These are phyloP conservation scores for Diaporthe sp. DNA, from an alignment of 2,329 filamentous ascomycete species.

Conservation along the genomic window DNA sequence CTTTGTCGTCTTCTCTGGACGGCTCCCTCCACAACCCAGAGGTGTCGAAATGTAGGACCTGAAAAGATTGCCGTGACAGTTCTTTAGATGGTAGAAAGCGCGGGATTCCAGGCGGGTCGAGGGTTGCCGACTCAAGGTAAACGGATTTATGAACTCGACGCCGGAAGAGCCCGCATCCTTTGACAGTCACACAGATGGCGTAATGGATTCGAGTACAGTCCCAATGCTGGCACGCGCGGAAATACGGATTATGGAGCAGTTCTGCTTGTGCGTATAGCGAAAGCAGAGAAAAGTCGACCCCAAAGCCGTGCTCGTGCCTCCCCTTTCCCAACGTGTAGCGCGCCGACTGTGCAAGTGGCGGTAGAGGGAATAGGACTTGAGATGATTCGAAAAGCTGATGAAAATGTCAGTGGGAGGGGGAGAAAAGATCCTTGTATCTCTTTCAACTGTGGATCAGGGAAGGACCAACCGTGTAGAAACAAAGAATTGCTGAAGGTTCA, in stretches of 20 bases:
- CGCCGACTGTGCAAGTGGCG: background rate
- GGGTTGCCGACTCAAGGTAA: background rate
- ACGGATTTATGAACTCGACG: background rate
- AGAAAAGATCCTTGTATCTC: too few species aligned
- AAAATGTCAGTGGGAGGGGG: background rate
- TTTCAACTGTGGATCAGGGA: background rate
- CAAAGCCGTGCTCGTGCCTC: background rate
- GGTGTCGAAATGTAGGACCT: background rate
- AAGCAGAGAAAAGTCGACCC: background rate
- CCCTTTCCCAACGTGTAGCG: constrained; percentile 1
- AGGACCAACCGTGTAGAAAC: background rate
- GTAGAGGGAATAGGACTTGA: background rate
- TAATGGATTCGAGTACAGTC: background rate
- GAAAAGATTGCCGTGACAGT: background rate
- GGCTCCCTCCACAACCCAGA: background rate
- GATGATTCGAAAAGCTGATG: background rate
- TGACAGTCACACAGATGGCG: background rate
- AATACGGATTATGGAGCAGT: background rate
- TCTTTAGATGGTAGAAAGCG: background rate
- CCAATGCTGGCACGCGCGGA: background rate
- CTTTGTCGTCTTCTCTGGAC: background rate
- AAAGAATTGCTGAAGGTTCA: background rate
- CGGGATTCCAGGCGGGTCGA: background rate
- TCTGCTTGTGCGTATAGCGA: background rate
- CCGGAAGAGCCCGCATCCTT: constrained; percentile 5